Base-by-base conservation (phyloP, 2,329 filamentous ascomycete species). In the Phaeosphaeriaceae sp. region DNA sequence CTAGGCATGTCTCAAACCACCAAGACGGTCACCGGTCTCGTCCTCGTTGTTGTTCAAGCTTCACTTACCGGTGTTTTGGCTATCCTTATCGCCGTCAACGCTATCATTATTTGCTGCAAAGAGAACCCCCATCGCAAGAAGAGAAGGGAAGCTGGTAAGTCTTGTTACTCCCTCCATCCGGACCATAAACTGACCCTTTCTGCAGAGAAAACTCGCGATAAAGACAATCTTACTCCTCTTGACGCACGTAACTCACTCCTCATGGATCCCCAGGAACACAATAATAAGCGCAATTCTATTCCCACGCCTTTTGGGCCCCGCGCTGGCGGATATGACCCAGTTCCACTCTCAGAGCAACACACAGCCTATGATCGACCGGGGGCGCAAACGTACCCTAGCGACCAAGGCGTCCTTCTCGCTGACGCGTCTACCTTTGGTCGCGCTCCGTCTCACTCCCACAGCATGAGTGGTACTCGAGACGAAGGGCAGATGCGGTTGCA, bases 21-120 rank as follows among this genome's bases (percentile, higher is more conserved):
- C 8, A 91, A 97, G 79, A 97, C 94, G 0, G 84, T 97, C 41
- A 93, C 90, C 13, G 94, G 94, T 46, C 85, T 97, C n/a, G 90
- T 92, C 13, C 82, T 99, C 50, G 94, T 97, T 59, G 90, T 87
- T n/a, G 82, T 97, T 4, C 94, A 99, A 75, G 90, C 90, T 0
- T 83, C 87, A 0, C 77, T 99, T 60, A 96, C 92, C 5, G 92
- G 83, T 54, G 74, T 91, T 18, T 80, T 99, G 48, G 92, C 90
- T 3, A 88, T 97, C 42, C 81, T 97, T 23, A 96, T 99, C 62
- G 83, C 84, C 9, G 89, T 92, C 77, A 97, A 97, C 68, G 90
- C 90, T 38, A 85, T 97, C 68, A 89, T 90, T 63, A 83, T 86
- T 43, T 92, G 87, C 76, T 86, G 86, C 82, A 89, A 88, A 71